A percentile compares a stretch with the other conserved stretches of the same genome.
Evolutionary conservation across 2,329 filamentous ascomycete species (phyloP).

Genomic region (Alternaria panax): DNA sequence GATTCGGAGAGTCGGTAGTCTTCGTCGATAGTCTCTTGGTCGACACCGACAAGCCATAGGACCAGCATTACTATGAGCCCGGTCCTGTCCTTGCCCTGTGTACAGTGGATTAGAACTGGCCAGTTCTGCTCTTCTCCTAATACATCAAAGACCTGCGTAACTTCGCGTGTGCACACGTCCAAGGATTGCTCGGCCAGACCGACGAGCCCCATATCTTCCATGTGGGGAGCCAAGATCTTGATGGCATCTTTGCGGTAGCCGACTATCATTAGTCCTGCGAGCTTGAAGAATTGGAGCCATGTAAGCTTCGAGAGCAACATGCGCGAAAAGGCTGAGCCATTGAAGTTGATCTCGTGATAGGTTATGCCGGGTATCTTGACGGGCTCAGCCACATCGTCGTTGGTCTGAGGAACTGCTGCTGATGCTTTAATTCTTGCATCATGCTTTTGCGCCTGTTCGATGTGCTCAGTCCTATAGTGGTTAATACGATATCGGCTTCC

Average conservation of each 20-base stretch:
- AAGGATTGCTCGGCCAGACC: conserved; percentile 75
- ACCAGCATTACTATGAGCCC: conserved; percentile 75
- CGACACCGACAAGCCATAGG: conserved; percentile 68
- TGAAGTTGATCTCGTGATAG: conserved; percentile 75
- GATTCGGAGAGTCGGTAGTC: conserved; percentile 75
- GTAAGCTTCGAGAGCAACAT: conserved; percentile 72
- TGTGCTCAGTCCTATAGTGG: conserved; percentile 70
- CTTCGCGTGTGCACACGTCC: conserved; percentile 69
- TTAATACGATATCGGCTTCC: conserved; percentile 6
- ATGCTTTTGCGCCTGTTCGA: conserved; percentile 70
- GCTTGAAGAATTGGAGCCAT: conserved; percentile 69
- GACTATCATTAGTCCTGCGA: conserved; percentile 68
- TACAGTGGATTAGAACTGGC: conserved; percentile 80
- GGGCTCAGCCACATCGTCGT: conserved; percentile 62
- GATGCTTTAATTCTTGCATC: conserved; percentile 56
- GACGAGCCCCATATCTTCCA: conserved; percentile 74
- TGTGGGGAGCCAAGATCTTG: conserved; percentile 70
- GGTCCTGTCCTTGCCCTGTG: conserved; percentile 86
- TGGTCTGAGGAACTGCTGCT: conserved; percentile 55
- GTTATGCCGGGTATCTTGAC: conserved; percentile 68
- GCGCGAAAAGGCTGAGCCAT: conserved; percentile 73
- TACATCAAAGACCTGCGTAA: conserved; percentile 62
- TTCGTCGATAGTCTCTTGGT: conserved; percentile 66
- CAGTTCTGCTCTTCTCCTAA: conserved; percentile 59
- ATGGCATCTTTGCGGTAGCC: conserved; percentile 76